Evolutionary conservation across 2,329 filamentous ascomycete species (phyloP).

Genomic region (Colletotrichum sansevieriae): DNA sequence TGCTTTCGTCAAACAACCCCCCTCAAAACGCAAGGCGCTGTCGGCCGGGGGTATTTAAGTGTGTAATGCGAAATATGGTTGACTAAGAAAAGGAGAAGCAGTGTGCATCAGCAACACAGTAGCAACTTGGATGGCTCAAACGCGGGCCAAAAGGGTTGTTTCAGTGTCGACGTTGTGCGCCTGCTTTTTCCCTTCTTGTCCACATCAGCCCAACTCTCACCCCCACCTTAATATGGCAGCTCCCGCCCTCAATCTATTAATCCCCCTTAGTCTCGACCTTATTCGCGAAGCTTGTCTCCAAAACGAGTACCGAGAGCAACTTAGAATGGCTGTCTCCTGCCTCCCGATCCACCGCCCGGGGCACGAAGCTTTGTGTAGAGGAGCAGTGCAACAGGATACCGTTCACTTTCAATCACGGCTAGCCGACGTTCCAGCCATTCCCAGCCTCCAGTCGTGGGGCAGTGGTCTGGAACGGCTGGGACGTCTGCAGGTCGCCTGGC

Average conservation of each 20-base stretch:
- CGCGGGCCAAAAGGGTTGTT: conserved; percentile 3
- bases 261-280: conserved; percentile 22
- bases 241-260: conserved; percentile 28
- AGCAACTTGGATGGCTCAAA: no score
- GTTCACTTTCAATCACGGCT: background rate
- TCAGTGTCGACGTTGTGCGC: conserved; percentile 4
- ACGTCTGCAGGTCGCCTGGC: background rate
- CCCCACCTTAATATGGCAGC: conserved; percentile 29
- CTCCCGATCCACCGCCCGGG: background rate
- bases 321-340: conserved; percentile 4
- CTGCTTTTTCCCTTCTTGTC: conserved; percentile 8
- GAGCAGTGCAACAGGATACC: background rate
- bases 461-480: background rate
- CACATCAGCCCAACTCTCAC: conserved; percentile 4
- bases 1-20: no score
- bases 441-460: background rate
- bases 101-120: no score
- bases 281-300: conserved; percentile 17
- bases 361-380: conserved; percentile 18
- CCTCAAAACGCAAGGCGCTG: background rate
- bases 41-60: conserved; percentile 3
- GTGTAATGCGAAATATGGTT: conserved; percentile 12
- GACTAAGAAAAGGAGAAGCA: no score
- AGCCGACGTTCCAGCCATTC: background rate
- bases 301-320: conserved; percentile 1